Conservation (phyloP, 2,329 filamentous ascomycete genomes). For the Ophiostoma sp. region DNA sequence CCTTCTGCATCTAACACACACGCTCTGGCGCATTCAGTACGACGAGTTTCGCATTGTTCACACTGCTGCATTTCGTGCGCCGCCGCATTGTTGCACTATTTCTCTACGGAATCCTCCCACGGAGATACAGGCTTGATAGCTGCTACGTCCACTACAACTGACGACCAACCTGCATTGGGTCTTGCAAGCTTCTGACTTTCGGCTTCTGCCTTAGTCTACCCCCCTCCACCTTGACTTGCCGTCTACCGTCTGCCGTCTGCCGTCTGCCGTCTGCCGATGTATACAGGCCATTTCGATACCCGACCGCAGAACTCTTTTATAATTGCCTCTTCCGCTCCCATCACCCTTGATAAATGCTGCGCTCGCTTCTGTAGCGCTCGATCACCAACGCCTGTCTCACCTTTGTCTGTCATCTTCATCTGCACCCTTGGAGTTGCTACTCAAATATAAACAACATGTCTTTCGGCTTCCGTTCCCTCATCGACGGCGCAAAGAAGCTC, state of each 20-base stretch:
- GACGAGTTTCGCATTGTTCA: not conserved
- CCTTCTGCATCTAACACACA: not conserved
- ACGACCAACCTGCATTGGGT: not conserved
- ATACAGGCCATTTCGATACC: not conserved
- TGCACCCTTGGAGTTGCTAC: not conserved
- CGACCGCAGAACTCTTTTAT: not conserved
- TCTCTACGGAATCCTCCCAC: not conserved
- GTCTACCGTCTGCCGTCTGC: not conserved
- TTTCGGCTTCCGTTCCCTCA: slow-evolving; percentile 39
- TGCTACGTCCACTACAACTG: not conserved
- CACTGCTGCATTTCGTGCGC: not conserved
- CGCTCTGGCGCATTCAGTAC: not conserved
- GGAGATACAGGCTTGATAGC: slow-evolving; percentile 7
- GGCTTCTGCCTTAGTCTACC: not conserved
- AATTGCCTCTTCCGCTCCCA: not conserved
- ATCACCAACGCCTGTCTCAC: not conserved
- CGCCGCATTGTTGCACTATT: not conserved
- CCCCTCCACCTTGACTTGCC: not conserved
- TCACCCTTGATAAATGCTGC: not conserved
- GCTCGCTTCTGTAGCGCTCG: not conserved
- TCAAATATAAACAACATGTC: slow-evolving; percentile 37
- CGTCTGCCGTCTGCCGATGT: not conserved
- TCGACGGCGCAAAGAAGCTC: slow-evolving; percentile 38
- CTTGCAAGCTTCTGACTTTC: not conserved
- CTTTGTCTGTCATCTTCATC: not conserved